A percentile compares a stretch with the other conserved stretches of the same genome.
These are phyloP conservation scores for Bipolaris victoriae DNA, from an alignment of 2,329 filamentous ascomycete genomes.

Conservation along the genomic window DNA sequence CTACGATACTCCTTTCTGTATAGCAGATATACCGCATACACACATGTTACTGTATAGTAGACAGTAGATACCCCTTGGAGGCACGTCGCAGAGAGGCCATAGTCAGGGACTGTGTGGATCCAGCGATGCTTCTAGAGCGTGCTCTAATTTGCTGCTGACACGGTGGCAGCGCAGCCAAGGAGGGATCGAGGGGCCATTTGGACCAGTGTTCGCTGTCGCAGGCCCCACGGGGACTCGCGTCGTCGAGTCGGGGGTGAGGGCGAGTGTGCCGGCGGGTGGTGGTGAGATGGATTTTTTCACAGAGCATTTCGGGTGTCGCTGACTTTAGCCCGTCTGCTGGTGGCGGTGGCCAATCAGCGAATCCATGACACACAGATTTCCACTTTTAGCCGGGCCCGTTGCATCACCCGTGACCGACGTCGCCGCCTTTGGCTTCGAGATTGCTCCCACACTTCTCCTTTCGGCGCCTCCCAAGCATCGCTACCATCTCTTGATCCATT, in stretches of 20 bases:
- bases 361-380: conserved; percentile 11
- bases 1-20: too few relatives aligned
- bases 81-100: not conserved
- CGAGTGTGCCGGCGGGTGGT: not conserved
- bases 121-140: not conserved
- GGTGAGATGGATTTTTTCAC: conserved; percentile 9
- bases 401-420: conserved; percentile 6
- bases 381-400: conserved; percentile 7
- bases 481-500: conserved; percentile 5
- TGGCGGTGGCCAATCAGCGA: conserved; percentile 2
- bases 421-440: conserved; percentile 9
- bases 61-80: not conserved
- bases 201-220: not conserved
- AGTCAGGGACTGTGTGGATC: not conserved
- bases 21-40: too few relatives aligned
- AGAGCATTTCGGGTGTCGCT: conserved; percentile 4
- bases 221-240: conserved; percentile 14
- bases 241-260: conserved; percentile 13
- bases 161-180: not conserved
- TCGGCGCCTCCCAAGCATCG: conserved; percentile 4
- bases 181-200: conserved; percentile 12
- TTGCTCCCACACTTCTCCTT: conserved; percentile 13
- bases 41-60: too few relatives aligned
- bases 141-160: not conserved
- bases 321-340: conserved; percentile 4